phyloP scores from a whole-genome alignment of 805 yeast species.

The Metschnikowia hibisci region DNA sequence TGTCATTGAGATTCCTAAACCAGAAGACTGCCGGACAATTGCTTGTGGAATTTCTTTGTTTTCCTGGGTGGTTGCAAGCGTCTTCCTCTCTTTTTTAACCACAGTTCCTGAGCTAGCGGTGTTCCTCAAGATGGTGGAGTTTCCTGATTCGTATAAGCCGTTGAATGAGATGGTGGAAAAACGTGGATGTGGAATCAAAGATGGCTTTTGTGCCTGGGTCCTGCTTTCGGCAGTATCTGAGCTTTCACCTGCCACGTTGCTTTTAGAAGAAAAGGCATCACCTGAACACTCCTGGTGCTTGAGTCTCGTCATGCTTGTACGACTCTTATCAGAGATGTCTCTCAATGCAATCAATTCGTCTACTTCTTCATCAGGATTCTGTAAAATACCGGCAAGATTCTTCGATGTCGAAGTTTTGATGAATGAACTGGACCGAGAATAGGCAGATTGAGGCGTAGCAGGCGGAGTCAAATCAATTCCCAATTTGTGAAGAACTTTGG shows the following conservation, averaged over 20 bases:
- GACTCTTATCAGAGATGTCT: neutral
- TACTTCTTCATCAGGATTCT: slow-evolving; percentile 9
- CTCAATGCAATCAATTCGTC: neutral
- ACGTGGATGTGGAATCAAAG: slow-evolving; percentile 39
- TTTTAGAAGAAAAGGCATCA: neutral
- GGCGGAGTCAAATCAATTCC: slow-evolving; percentile 31
- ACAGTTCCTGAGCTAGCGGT: slow-evolving; percentile 17
- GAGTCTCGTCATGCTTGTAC: neutral
- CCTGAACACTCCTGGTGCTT: neutral
- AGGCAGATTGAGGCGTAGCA: slow-evolving; percentile 9
- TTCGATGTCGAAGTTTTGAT: slow-evolving; percentile 38
- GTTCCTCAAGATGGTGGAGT: slow-evolving; percentile 9
- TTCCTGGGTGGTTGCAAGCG: slow-evolving; percentile 13
- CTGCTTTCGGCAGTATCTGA: neutral
- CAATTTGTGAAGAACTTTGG: slow-evolving; percentile 32
- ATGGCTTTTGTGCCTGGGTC: slow-evolving; percentile 2
- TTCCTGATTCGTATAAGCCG: slow-evolving; percentile 23
- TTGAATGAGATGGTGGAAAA: slow-evolving; percentile 42
- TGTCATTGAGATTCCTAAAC: slow-evolving; percentile 19
- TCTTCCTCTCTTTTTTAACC: slow-evolving; percentile 8
- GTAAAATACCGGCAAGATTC: slow-evolving; percentile 22
- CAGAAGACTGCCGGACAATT: slow-evolving; percentile 24
- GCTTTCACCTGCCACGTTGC: neutral
- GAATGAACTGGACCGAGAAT: slow-evolving; percentile 19
- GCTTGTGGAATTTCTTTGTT: slow-evolving; percentile 21